A percentile compares a stretch with the other conserved stretches of the same genome.
These are phyloP conservation scores for Elongisporangium prolatum DNA, from an alignment of 352 stramenopile genomes.

Conservation along the genomic window DNA sequence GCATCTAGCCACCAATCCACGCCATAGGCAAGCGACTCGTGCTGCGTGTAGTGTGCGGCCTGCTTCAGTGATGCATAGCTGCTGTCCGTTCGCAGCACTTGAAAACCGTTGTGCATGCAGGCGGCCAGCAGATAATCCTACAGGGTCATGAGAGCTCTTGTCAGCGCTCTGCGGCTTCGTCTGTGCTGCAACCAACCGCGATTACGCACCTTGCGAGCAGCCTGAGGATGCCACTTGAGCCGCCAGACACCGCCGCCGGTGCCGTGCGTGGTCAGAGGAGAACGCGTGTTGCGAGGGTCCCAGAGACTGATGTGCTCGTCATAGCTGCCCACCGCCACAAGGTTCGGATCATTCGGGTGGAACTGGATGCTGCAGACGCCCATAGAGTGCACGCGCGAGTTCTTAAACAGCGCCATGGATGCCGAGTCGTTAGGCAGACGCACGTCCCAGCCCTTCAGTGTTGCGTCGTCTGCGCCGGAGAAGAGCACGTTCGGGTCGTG, in stretches of 20 bases:
- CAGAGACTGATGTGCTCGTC: slow-evolving; percentile 77
- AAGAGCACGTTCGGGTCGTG: slow-evolving; percentile 74
- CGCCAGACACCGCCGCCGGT: slow-evolving; percentile 79
- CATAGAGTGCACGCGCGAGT: slow-evolving; percentile 63
- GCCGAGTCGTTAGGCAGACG: slow-evolving; percentile 16
- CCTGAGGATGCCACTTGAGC: slow-evolving; percentile 74
- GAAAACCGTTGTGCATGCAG: slow-evolving; percentile 88
- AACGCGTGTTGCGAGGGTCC: slow-evolving; percentile 63
- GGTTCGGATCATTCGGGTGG: slow-evolving; percentile 51
- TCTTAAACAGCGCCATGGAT: slow-evolving; percentile 39
- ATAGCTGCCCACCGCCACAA: slow-evolving; percentile 82
- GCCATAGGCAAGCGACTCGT: slow-evolving; percentile 80
- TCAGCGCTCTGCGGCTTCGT: background rate
- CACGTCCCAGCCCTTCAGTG: slow-evolving; percentile 78
- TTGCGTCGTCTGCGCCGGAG: slow-evolving; percentile 75
- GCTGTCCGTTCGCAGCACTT: slow-evolving; percentile 36
- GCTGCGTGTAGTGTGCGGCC: slow-evolving; percentile 38
- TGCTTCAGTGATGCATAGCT: slow-evolving; percentile 13
- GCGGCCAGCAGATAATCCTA: slow-evolving; percentile 70
- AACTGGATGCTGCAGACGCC: slow-evolving; percentile 86
- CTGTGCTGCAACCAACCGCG: background rate
- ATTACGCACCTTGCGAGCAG: slow-evolving; percentile 33
- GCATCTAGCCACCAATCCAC: slow-evolving; percentile 76
- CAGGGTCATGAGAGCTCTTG: background rate
- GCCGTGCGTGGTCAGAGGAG: slow-evolving; percentile 31